phyloP scores from a whole-genome alignment of 768 basidiomycete species.

The Xerocomellus chrysenteron region DNA sequence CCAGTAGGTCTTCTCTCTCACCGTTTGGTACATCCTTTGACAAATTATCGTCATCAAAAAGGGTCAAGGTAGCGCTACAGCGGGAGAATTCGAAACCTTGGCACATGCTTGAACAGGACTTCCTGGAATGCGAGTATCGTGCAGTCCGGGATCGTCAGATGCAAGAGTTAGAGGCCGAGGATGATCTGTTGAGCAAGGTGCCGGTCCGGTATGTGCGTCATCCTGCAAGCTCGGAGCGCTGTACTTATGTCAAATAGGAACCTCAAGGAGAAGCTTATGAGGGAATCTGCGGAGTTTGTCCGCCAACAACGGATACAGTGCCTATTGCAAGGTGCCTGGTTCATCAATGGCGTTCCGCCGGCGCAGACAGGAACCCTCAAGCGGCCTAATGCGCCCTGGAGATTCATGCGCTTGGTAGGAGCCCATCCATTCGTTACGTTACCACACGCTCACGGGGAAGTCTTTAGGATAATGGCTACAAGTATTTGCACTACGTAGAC shows the following conservation, averaged over 20 bases:
- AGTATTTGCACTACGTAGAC: constrained; percentile 85
- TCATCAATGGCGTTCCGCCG: constrained; percentile 72
- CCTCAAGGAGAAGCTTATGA: constrained; percentile 80
- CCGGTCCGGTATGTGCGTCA: constrained; percentile 67
- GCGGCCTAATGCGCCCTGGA: constrained; percentile 69
- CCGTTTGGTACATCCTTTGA: not conserved
- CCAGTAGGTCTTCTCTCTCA: constrained; percentile 57
- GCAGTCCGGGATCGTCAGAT: constrained; percentile 86
- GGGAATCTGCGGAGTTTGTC: constrained; percentile 89
- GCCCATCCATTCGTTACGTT: not conserved
- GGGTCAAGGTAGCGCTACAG: constrained; percentile 74
- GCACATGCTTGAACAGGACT: constrained; percentile 82
- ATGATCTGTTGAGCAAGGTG: constrained; percentile 81
- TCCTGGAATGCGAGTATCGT: constrained; percentile 79
- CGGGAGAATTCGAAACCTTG: constrained; percentile 74
- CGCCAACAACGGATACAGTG: constrained; percentile 87
- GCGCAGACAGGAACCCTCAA: constrained; percentile 43
- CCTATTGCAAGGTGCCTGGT: constrained; percentile 88
- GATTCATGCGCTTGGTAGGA: constrained; percentile 81
- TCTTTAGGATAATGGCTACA: constrained; percentile 70
- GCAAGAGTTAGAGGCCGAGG: constrained; percentile 86
- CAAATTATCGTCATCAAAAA: constrained; percentile 29
- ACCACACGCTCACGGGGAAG: not conserved
- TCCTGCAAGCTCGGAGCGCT: not conserved
- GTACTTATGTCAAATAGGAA: constrained; percentile 49